These are phyloP conservation scores for Daedalea quercina DNA, from an alignment of 768 basidiomycete genomes.

Conservation along the genomic window DNA sequence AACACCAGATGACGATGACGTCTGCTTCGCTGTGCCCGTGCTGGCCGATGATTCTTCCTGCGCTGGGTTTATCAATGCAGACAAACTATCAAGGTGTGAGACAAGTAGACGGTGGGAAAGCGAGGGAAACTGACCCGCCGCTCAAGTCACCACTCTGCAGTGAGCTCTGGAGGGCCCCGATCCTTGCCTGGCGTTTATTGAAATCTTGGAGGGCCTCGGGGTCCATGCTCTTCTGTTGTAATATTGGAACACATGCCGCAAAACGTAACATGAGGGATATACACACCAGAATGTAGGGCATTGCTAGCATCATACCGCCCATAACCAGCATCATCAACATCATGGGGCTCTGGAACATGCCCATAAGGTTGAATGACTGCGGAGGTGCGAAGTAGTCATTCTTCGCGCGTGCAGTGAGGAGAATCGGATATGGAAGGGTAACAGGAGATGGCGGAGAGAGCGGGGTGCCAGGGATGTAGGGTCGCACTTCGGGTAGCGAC, in stretches of 20 bases:
- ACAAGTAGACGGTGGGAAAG: background rate
- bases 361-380: constrained; percentile 67
- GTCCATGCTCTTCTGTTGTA: constrained; percentile 67
- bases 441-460: constrained; percentile 50
- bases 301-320: constrained; percentile 59
- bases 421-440: constrained; percentile 55
- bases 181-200: constrained; percentile 51
- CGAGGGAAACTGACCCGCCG: constrained; percentile 37
- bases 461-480: constrained; percentile 65
- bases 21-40: constrained; percentile 11
- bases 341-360: constrained; percentile 82
- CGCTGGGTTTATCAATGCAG: constrained; percentile 34
- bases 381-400: constrained; percentile 60
- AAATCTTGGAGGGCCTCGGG: constrained; percentile 62
- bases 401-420: constrained; percentile 46
- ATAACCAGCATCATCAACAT: constrained; percentile 70
- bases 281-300: constrained; percentile 71
- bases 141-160: constrained; percentile 53
- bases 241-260: background rate
- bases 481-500: constrained; percentile 43
- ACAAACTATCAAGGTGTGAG: constrained; percentile 29
- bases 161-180: constrained; percentile 48
- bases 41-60: constrained; percentile 28
- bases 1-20: constrained; percentile 8
- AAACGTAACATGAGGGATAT: background rate